Percentiles rank a stretch among this genome's conserved stretches.
Evolutionary conservation across 2,329 filamentous ascomycete species (phyloP).

Genomic region (Cladobotryum mycophilum): DNA sequence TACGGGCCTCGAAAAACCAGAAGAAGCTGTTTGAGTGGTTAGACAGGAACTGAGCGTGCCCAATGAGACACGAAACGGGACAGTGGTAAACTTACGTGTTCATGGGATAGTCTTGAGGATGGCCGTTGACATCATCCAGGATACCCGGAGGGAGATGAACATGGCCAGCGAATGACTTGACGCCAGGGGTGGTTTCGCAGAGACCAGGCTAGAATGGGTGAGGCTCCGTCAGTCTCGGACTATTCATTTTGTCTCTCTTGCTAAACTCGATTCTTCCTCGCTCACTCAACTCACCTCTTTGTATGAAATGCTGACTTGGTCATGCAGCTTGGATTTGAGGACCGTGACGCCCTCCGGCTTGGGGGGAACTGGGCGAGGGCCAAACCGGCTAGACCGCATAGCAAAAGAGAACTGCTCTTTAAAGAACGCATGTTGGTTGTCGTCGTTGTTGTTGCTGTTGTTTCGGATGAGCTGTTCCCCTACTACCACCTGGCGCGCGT

Average conservation of each 20-base stretch:
- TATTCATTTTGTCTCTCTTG: conserved; percentile 11
- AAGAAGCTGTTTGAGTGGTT: conserved; percentile 30
- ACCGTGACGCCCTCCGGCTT: conserved; percentile 34
- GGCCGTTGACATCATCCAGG: conserved; percentile 37
- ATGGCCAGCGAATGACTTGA: conserved; percentile 60
- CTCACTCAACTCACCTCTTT: conserved; percentile 48
- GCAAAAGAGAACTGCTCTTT: conserved; percentile 7
- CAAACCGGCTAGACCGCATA: conserved; percentile 17
- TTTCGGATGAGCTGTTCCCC: too few species aligned
- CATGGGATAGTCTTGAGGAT: conserved; percentile 35
- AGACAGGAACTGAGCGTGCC: not conserved
- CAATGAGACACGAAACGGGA: not conserved
- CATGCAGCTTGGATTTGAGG: conserved; percentile 52
- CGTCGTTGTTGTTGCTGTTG: too few species aligned
- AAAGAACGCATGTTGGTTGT: too few species aligned
- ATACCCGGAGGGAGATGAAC: conserved; percentile 45
- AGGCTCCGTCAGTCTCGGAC: not conserved
- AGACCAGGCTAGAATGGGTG: conserved; percentile 41
- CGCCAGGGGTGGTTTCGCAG: conserved; percentile 52
- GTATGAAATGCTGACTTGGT: conserved; percentile 56
- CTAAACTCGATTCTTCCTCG: conserved; percentile 6
- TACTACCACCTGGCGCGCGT: too few species aligned
- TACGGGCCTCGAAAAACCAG: conserved; percentile 44
- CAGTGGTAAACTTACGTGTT: conserved; percentile 35
- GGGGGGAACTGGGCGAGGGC: conserved; percentile 26